phyloP scores from a whole-genome alignment of 176 grass and related monocot species.

The Typha latifolia region DNA sequence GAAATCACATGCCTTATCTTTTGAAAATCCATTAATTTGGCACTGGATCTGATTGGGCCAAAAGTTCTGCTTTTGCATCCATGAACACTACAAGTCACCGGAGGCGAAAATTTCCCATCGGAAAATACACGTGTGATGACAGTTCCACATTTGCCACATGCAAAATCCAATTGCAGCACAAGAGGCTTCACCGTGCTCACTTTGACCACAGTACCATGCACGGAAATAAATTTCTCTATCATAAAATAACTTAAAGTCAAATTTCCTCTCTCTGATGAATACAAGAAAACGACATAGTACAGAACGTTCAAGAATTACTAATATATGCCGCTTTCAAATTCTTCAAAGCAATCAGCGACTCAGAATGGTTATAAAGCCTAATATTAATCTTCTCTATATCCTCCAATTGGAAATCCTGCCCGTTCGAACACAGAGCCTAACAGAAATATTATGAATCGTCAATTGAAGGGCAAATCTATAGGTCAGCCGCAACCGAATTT shows the following conservation, averaged over 20 bases:
- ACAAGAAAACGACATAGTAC: not conserved
- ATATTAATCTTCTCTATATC: slow-evolving; percentile 61
- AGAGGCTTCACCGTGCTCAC: slow-evolving; percentile 83
- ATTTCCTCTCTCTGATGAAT: slow-evolving; percentile 2
- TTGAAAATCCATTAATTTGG: slow-evolving; percentile 83
- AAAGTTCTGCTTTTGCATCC: slow-evolving; percentile 86
- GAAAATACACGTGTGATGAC: slow-evolving; percentile 28
- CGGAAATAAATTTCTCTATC: slow-evolving; percentile 69
- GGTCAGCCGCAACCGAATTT: not conserved
- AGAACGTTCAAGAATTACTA: slow-evolving; percentile 32
- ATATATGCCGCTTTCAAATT: slow-evolving; percentile 83
- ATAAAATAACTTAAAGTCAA: slow-evolving; percentile 21
- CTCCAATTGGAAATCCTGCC: slow-evolving; percentile 17
- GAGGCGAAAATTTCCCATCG: slow-evolving; percentile 86
- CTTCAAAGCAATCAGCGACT: slow-evolving; percentile 48
- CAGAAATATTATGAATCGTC: slow-evolving; percentile 11
- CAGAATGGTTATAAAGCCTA: slow-evolving; percentile 66
- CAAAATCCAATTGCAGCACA: slow-evolving; percentile 50
- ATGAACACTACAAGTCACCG: slow-evolving; percentile 42
- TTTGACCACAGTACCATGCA: slow-evolving; percentile 77
- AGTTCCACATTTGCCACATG: slow-evolving; percentile 55
- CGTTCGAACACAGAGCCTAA: slow-evolving; percentile 30
- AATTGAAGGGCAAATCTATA: not conserved
- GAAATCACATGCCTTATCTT: slow-evolving; percentile 64
- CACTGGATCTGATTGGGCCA: slow-evolving; percentile 48